These are phyloP conservation scores for Wickerhamomyces sp. DNA, from an alignment of 1,139 yeast genomes.

Conservation along the genomic window DNA sequence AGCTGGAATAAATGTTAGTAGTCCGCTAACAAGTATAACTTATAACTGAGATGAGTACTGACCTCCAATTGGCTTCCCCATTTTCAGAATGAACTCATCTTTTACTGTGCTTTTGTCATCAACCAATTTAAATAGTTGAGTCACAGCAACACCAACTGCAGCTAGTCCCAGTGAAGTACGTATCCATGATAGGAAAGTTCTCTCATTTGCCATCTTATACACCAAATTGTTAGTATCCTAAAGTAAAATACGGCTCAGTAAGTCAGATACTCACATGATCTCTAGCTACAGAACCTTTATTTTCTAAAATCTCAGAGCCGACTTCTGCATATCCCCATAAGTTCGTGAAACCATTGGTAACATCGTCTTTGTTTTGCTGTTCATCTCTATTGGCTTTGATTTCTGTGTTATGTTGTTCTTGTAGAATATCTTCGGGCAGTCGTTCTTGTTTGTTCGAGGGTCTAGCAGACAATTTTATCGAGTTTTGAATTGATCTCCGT, in stretches of 20 bases:
- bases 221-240: constrained; percentile 1
- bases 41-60: constrained; percentile 3
- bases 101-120: constrained; percentile 11
- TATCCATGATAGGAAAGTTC: constrained; percentile 75
- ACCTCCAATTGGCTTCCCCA: constrained; percentile 25
- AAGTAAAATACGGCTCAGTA: background rate
- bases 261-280: constrained; percentile 37
- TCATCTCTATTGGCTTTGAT: too few relatives aligned
- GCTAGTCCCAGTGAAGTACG: constrained; percentile 58
- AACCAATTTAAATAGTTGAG: constrained; percentile 44
- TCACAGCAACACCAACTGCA: constrained; percentile 52
- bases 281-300: constrained; percentile 46
- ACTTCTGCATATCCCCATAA: constrained; percentile 19
- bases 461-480: background rate
- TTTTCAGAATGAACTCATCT: constrained; percentile 7
- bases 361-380: background rate
- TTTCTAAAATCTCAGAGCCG: constrained; percentile 32
- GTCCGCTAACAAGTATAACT: too few relatives aligned
- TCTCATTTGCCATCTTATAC: constrained; percentile 60
- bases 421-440: background rate
- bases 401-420: background rate
- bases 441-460: background rate
- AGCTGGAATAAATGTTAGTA: constrained; percentile 16
- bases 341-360: background rate
- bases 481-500: background rate